Conservation (phyloP, 2,329 filamentous ascomycete genomes). For the Akanthomyces uredinophilus region DNA sequence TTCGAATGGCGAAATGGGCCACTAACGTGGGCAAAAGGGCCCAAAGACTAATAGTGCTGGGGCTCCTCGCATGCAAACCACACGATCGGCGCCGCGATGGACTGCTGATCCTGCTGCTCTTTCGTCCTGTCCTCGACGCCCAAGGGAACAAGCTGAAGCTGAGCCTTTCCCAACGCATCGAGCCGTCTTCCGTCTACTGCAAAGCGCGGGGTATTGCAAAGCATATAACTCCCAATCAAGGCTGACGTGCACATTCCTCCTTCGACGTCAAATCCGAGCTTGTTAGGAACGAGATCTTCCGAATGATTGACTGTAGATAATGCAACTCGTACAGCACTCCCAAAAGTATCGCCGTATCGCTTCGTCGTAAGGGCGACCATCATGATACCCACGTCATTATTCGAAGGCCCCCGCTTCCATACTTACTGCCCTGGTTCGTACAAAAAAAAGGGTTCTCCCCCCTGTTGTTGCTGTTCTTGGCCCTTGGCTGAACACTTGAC, state of each 20-base stretch:
- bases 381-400: neutral
- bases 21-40: neutral
- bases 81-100: conserved; percentile 5
- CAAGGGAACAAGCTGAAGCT: neutral
- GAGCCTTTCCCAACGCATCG: neutral
- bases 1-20: neutral
- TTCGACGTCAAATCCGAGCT: neutral
- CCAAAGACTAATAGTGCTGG: neutral
- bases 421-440: neutral
- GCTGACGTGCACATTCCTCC: neutral
- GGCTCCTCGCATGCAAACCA: neutral
- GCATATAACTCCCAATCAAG: neutral
- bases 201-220: neutral
- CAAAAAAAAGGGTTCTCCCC: neutral
- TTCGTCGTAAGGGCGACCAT: neutral
- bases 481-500: no score
- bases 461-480: neutral
- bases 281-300: neutral
- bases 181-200: neutral
- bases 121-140: neutral
- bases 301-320: neutral
- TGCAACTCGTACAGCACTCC: no score
- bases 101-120: neutral
- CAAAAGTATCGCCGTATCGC: neutral
- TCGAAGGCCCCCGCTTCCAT: neutral